A percentile compares a stretch with the other conserved stretches of the same genome.
Evolutionary conservation across 2,329 filamentous ascomycete species (phyloP).

Genomic region (Lizonia empirigonia): DNA sequence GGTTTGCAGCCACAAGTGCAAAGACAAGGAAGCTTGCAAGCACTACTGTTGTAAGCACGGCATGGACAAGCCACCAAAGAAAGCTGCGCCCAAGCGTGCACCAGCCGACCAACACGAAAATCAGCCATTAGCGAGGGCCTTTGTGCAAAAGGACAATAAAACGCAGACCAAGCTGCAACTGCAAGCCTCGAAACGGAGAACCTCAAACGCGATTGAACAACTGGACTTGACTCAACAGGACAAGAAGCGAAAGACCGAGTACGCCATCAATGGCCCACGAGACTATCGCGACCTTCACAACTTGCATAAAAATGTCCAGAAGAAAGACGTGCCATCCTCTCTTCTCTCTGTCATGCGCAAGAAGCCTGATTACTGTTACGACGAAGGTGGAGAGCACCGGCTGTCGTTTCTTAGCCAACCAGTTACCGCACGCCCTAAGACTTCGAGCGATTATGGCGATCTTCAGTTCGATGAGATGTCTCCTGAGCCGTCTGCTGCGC

Average conservation of each 20-base stretch:
- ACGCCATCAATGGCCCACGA: constrained; percentile 19
- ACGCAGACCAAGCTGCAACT: constrained; percentile 41
- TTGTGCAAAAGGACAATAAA: constrained; percentile 15
- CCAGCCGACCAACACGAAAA: constrained; percentile 13
- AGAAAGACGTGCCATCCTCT: constrained; percentile 25
- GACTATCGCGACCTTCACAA: constrained; percentile 34
- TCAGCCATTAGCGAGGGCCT: not conserved
- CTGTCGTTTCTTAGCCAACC: constrained; percentile 30
- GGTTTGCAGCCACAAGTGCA: constrained; percentile 75
- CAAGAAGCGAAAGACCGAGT: constrained; percentile 33
- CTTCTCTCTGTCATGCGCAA: constrained; percentile 35
- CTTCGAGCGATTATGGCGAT: constrained; percentile 42
- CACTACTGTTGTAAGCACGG: constrained; percentile 77
- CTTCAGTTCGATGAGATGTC: constrained; percentile 22
- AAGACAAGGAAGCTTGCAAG: constrained; percentile 66
- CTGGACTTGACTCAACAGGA: constrained; percentile 42
- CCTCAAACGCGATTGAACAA: constrained; percentile 31
- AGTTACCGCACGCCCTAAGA: not conserved
- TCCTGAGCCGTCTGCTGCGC: not conserved
- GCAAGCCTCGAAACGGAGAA: constrained; percentile 33
- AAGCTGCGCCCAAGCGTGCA: constrained; percentile 37
- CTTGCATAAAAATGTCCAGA: constrained; percentile 33
- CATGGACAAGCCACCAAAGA: constrained; percentile 65
- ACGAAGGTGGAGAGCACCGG: constrained; percentile 26
- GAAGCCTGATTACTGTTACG: constrained; percentile 37